Evolutionary conservation across 345 rosid genomes (phyloP), one percentile per base, ranked within the genome.

Genomic region (Euphorbia peplus): DNA sequence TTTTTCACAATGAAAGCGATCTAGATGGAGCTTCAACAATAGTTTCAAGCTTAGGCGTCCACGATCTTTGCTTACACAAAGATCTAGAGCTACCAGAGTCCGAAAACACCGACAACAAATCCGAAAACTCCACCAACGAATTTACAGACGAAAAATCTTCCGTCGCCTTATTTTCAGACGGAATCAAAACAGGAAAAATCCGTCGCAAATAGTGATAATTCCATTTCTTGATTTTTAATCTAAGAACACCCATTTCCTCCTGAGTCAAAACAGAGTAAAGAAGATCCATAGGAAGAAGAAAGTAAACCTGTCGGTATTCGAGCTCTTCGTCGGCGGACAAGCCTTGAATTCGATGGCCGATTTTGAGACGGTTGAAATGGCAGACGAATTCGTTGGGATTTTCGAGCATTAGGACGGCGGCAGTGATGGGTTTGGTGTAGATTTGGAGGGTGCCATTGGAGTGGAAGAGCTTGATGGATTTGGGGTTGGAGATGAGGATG

Each of bases 31-130:
- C 67, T 78, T 86, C 91, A 56, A 35, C 55, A 67, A 87, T 84
- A 46, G 88, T 87, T 67, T 87, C 84, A 68, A 87, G 69, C 16
- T 87, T 85, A 48, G 91, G 91, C 64, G 66, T 83, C 91, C 91
- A 84, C 0, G 91, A 84, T 72, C 84, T 78, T 70, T 79, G 88
- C 70, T 81, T 84, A 4, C 75, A 72, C 63, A 41, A 76, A 32
- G 76, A 76, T 56, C 53, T 75, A n/a, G n/a, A n/a, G n/a, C n/a
- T n/a, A n/a, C n/a, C n/a, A n/a, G n/a, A n/a, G n/a, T n/a, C n/a
- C n/a, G n/a, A n/a, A n/a, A n/a, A n/a, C n/a, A n/a, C n/a, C 52
- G 9, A 47, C 14, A 3, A 19, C 6, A 9, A 5, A 50, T 22
- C 7, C 66, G 26, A 59, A 3, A n/a, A n/a, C n/a, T n/a, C n/a